Evolutionary conservation across 2,329 filamentous ascomycete genomes (phyloP).

Genomic region (Calonectria multiphialidica): DNA sequence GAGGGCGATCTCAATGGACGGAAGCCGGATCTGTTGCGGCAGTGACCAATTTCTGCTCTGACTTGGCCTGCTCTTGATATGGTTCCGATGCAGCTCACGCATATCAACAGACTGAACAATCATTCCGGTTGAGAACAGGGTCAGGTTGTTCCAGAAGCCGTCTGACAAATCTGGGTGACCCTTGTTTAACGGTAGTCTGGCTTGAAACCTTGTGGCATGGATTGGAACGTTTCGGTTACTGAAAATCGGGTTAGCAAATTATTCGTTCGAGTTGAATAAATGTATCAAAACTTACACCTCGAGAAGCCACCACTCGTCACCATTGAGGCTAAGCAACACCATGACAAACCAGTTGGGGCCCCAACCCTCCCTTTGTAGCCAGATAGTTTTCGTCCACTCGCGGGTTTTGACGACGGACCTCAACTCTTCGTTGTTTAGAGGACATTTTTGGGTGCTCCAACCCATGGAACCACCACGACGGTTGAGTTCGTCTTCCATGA

Average conservation of each 20-base stretch:
- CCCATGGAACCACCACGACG: conserved; percentile 71
- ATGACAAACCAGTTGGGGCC: conserved; percentile 78
- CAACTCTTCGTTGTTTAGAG: conserved; percentile 65
- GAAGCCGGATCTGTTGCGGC: conserved; percentile 59
- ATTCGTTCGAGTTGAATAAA: background rate
- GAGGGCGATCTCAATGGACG: conserved; percentile 62
- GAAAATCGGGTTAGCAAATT: conserved; percentile 29
- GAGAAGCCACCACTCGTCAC: conserved; percentile 85
- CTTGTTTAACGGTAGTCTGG: conserved; percentile 57
- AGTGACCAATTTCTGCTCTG: conserved; percentile 53
- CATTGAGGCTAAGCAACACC: conserved; percentile 76
- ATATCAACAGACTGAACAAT: conserved; percentile 64
- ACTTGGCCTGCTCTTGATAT: conserved; percentile 54
- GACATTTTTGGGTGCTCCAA: conserved; percentile 68
- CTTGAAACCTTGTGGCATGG: conserved; percentile 47
- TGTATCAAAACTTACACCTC: conserved; percentile 62
- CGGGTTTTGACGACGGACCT: conserved; percentile 72
- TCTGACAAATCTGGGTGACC: conserved; percentile 59
- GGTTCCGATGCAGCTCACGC: conserved; percentile 59
- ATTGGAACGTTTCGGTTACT: conserved; percentile 44
- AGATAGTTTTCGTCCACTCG: conserved; percentile 72
- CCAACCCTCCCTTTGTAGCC: conserved; percentile 82
- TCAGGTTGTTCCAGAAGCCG: conserved; percentile 65
- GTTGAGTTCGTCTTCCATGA: conserved; percentile 71
- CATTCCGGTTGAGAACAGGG: conserved; percentile 62